Conservation (phyloP, 2,329 filamentous ascomycete species). For the Pseudogymnoascus sp. region DNA sequence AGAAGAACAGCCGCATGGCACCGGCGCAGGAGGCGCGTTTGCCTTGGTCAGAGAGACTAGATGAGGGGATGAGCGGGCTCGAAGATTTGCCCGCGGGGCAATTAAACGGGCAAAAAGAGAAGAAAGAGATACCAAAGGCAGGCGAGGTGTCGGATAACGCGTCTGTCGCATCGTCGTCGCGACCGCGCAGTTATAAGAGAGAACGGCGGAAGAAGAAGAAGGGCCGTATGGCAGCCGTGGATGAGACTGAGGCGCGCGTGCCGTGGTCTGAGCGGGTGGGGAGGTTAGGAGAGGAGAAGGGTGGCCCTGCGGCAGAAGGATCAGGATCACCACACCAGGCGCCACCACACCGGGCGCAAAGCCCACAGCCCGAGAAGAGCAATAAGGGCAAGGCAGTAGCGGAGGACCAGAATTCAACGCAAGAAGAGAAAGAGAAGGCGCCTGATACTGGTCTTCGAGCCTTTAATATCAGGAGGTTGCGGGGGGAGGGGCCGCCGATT, state of each 20-base stretch:
- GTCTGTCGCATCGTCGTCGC: not conserved
- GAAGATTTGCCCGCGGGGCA: slow-evolving; percentile 8
- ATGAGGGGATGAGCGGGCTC: slow-evolving; percentile 3
- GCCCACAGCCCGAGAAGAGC: not conserved
- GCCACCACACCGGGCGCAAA: not conserved
- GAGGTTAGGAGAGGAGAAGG: not conserved
- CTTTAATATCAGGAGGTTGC: slow-evolving; percentile 21
- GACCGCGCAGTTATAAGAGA: not conserved
- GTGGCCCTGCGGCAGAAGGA: not conserved
- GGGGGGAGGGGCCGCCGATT: slow-evolving; percentile 17
- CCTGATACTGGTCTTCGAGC: slow-evolving; percentile 19
- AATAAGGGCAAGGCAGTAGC: not conserved
- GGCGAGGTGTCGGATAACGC: not conserved
- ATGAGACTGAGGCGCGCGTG: not conserved
- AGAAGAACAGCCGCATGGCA: not conserved
- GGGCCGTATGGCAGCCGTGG: not conserved
- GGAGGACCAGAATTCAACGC: not conserved
- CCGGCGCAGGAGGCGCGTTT: not conserved
- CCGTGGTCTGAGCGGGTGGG: not conserved
- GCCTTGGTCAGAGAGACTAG: not conserved
- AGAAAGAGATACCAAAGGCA: slow-evolving; percentile 10
- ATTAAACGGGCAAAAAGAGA: slow-evolving; percentile 15
- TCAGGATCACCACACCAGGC: not conserved
- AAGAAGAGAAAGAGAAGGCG: not conserved
- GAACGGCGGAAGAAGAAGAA: slow-evolving; percentile 7